Evolutionary conservation across 2,329 filamentous ascomycete genomes (phyloP).

Genomic region (Claviceps paspali): DNA sequence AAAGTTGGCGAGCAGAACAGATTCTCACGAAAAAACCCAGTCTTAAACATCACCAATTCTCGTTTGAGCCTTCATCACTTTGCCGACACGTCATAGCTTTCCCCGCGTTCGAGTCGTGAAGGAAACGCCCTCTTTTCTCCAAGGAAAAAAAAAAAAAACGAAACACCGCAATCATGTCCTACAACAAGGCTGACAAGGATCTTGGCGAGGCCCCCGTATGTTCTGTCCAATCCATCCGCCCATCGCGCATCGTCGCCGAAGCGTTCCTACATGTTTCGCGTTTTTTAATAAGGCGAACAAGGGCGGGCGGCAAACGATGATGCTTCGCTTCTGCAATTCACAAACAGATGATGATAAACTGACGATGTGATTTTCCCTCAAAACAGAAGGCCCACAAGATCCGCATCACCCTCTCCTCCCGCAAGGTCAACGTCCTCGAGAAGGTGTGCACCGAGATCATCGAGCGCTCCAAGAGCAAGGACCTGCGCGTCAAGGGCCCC

Average conservation of each 20-base stretch:
- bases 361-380: no score
- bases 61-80: conserved; percentile 56
- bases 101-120: conserved; percentile 67
- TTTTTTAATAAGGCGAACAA: no score
- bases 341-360: no score
- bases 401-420: conserved; percentile 91
- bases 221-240: no score
- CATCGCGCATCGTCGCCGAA: no score
- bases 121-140: conserved; percentile 21
- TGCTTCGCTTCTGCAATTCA: no score
- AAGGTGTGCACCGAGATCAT: conserved; percentile 97
- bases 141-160: background rate
- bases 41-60: no score
- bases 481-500: conserved; percentile 94
- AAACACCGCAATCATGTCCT: conserved; percentile 56
- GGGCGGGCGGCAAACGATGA: no score
- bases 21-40: no score
- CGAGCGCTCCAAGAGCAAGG: conserved; percentile 97
- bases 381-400: conserved; percentile 84
- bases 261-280: no score
- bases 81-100: conserved; percentile 46
- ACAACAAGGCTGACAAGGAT: conserved; percentile 91
- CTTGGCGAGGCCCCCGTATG: conserved; percentile 74
- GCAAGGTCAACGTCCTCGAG: conserved; percentile 91
- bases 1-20: conserved; percentile 1